A percentile compares a stretch with the other conserved stretches of the same genome.
Conservation (phyloP, 108 stramenopile genomes). For the Schizochytrium sp. region DNA sequence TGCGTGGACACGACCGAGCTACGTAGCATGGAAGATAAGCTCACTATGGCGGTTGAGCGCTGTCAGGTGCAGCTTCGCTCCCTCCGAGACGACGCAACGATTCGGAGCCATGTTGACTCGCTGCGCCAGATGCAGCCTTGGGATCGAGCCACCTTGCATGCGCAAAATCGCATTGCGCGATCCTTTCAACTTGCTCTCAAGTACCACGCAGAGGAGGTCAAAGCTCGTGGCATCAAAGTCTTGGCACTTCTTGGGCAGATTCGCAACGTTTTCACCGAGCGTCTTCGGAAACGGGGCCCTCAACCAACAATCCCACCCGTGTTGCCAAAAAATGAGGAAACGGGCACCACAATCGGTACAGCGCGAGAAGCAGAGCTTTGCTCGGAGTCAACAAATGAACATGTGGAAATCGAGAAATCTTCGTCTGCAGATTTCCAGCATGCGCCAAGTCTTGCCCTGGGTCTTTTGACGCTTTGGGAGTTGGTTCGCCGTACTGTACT, state of each 20-base stretch:
- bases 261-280: neutral
- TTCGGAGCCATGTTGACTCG: neutral
- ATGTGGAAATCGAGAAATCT: neutral
- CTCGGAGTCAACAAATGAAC: neutral
- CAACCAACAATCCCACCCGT: neutral
- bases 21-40: neutral
- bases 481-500: neutral
- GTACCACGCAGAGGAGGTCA: neutral
- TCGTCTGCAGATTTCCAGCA: neutral
- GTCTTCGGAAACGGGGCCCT: neutral
- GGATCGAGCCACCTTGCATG: neutral
- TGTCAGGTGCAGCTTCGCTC: neutral
- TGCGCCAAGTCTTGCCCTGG: neutral
- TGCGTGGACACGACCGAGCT: neutral
- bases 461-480: neutral
- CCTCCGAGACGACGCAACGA: neutral
- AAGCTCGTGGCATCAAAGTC: neutral
- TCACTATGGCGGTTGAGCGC: neutral
- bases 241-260: neutral
- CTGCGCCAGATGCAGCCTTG: neutral
- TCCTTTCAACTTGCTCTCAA: neutral
- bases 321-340: neutral
- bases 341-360: neutral
- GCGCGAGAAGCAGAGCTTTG: neutral
- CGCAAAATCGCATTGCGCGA: neutral